These are phyloP conservation scores for Phytophthora parvispora DNA, from an alignment of 352 stramenopile genomes.

Conservation along the genomic window DNA sequence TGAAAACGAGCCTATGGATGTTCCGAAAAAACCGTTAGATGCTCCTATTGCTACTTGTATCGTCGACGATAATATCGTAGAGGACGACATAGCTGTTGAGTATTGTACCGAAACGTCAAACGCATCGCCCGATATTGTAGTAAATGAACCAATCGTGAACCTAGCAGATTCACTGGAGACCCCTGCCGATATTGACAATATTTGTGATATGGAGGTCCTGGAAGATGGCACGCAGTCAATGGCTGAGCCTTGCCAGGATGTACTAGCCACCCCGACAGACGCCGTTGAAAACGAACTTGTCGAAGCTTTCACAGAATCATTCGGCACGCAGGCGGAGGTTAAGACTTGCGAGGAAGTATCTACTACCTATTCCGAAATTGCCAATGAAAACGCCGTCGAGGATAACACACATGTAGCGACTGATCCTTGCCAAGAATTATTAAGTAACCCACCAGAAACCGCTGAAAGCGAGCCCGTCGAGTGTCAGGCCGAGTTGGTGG, in stretches of 20 bases:
- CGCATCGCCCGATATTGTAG: not conserved
- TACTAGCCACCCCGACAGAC: no score
- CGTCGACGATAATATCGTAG: no score
- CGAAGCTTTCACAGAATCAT: no score
- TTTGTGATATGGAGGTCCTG: no score
- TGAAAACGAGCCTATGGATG: no score
- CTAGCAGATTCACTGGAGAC: not conserved
- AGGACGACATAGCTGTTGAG: no score
- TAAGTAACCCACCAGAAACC: not conserved
- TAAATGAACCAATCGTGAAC: not conserved
- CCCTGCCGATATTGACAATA: not conserved
- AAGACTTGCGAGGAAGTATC: not conserved
- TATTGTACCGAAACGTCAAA: not conserved
- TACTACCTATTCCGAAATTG: not conserved
- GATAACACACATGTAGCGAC: not conserved
- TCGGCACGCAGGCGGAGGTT: not conserved
- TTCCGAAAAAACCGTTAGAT: no score
- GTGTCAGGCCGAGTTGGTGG: not conserved
- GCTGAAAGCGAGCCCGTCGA: not conserved
- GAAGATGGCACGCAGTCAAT: no score
- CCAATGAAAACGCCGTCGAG: not conserved
- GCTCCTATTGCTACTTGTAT: no score
- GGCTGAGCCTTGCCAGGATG: no score
- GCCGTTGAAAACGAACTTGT: not conserved
- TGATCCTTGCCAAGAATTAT: not conserved